phyloP scores from a whole-genome alignment of 805 yeast species.

The Middelhovenomyces tepae region DNA sequence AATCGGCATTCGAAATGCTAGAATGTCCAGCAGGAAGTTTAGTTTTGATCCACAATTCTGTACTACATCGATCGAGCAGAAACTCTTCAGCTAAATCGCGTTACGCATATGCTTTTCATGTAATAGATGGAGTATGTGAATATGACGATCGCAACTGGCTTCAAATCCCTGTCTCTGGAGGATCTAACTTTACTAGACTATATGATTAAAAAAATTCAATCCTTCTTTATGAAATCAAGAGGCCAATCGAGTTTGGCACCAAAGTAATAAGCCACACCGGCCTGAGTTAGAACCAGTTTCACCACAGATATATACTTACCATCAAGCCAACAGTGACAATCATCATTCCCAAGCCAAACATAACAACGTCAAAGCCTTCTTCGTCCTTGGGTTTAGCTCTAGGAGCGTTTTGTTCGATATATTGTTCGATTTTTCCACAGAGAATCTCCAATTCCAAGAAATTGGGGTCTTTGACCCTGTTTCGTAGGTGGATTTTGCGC shows the following conservation, averaged over 20 bases:
- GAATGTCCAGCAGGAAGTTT: slow-evolving; percentile 66
- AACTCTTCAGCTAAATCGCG: slow-evolving; percentile 50
- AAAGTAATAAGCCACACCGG: too few species aligned
- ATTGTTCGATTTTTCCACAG: slow-evolving; percentile 85
- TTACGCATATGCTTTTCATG: slow-evolving; percentile 72
- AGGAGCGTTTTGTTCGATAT: slow-evolving; percentile 45
- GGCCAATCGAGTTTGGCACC: too few species aligned
- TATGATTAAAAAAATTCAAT: slow-evolving; percentile 4
- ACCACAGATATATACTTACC: too few species aligned
- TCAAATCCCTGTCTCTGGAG: slow-evolving; percentile 67
- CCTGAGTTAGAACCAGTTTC: too few species aligned
- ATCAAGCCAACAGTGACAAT: too few species aligned
- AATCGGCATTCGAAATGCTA: slow-evolving; percentile 40
- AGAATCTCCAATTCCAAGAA: slow-evolving; percentile 74
- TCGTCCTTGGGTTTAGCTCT: slow-evolving; percentile 9
- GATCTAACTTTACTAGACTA: slow-evolving; percentile 49
- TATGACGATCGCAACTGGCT: slow-evolving; percentile 69
- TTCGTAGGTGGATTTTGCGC: slow-evolving; percentile 67
- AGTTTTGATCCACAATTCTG: slow-evolving; percentile 61
- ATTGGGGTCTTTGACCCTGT: slow-evolving; percentile 76
- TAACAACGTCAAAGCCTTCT: too few species aligned
- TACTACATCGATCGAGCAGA: slow-evolving; percentile 60
- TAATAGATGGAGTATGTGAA: slow-evolving; percentile 54
- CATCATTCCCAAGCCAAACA: too few species aligned
- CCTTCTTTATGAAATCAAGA: too few species aligned